Conservation (phyloP, 805 yeast species). For the Starmerella bacillaris region DNA sequence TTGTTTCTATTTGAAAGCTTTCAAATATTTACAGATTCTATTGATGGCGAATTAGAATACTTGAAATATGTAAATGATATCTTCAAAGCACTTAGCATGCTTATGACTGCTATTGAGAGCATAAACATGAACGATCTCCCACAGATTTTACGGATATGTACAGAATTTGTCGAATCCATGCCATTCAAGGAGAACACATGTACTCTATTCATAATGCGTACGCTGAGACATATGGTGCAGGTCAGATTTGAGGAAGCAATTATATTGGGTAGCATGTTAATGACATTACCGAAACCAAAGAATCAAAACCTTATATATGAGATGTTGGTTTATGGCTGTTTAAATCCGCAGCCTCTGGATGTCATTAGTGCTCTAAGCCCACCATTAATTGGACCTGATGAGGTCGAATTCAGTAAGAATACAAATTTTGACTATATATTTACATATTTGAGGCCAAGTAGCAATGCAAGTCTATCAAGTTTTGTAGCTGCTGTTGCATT, state of each 20-base stretch:
- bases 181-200: conserved; percentile 8
- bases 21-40: not conserved
- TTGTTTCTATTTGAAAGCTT: conserved; percentile 3
- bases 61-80: conserved; percentile 1
- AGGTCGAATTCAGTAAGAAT: conserved; percentile 8
- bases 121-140: not conserved
- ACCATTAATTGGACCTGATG: conserved; percentile 2
- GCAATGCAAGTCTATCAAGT: conserved; percentile 6
- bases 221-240: conserved; percentile 1
- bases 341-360: conserved; percentile 2
- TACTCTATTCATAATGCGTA: conserved; percentile 8
- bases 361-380: conserved; percentile 1
- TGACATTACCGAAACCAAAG: conserved; percentile 3
- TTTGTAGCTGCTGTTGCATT: conserved; percentile 8
- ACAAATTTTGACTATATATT: not conserved
- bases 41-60: not conserved
- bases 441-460: conserved; percentile 8
- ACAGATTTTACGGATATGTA: not conserved
- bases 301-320: conserved; percentile 4
- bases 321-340: conserved; percentile 5
- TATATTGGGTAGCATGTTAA: conserved; percentile 1
- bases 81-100: conserved; percentile 1
- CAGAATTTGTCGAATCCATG: not conserved
- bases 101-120: conserved; percentile 2
- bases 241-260: not conserved